These are phyloP conservation scores for Pseudodiploospora longispora DNA, from an alignment of 2,329 filamentous ascomycete genomes.

Conservation along the genomic window DNA sequence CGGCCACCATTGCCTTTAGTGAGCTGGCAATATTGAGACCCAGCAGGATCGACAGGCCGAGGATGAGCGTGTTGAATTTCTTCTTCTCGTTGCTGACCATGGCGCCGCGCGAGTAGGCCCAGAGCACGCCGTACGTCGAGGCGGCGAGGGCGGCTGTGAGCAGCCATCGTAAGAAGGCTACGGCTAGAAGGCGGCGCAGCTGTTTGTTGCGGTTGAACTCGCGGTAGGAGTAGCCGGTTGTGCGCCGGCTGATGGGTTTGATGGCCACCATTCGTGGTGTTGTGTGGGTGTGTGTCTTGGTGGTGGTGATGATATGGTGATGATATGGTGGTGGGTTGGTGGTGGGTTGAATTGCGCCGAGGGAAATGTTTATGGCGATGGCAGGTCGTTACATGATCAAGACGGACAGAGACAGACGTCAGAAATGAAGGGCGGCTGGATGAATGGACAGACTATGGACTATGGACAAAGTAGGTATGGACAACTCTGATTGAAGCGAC, in stretches of 20 bases:
- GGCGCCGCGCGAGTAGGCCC: conserved; percentile 20
- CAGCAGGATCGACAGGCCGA: conserved; percentile 33
- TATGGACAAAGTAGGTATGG: no score
- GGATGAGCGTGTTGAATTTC: conserved; percentile 36
- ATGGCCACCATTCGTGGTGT: conserved; percentile 2
- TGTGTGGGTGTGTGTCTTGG: conserved; percentile 1
- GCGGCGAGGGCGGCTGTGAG: conserved; percentile 20
- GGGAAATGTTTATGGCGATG: no score
- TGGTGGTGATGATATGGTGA: not conserved
- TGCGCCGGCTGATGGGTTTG: conserved; percentile 5
- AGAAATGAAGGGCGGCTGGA: no score
- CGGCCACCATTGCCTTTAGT: conserved; percentile 34
- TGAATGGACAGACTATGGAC: no score
- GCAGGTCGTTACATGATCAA: no score
- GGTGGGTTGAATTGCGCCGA: no score
- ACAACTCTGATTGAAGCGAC: no score
- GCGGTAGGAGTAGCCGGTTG: conserved; percentile 14
- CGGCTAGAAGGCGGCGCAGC: conserved; percentile 11
- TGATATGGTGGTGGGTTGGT: no score
- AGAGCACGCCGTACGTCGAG: conserved; percentile 21
- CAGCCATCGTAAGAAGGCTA: conserved; percentile 17
- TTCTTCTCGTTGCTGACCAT: conserved; percentile 28
- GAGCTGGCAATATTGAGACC: conserved; percentile 34
- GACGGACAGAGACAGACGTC: no score
- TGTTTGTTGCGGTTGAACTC: conserved; percentile 13